phyloP scores from a whole-genome alignment of 805 yeast species.

The Torulaspora indica region DNA sequence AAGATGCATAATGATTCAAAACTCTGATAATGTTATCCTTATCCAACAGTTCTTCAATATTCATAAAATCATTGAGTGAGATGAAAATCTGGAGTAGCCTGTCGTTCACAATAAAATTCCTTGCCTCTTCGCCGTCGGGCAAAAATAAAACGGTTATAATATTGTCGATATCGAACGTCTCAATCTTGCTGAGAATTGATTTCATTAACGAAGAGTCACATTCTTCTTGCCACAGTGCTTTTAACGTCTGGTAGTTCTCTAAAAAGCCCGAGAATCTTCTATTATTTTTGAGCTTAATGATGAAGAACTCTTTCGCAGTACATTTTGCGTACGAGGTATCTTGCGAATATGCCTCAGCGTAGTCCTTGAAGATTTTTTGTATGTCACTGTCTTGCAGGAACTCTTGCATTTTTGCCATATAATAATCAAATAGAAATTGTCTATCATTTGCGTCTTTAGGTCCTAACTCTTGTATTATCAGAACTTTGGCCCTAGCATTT shows the following conservation, averaged over 20 bases:
- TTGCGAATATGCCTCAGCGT: conserved; percentile 20
- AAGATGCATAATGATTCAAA: conserved; percentile 18
- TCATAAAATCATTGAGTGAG: conserved; percentile 27
- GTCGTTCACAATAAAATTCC: conserved; percentile 4
- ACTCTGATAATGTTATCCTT: conserved; percentile 17
- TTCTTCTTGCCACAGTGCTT: conserved; percentile 8
- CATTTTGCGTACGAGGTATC: conserved; percentile 28
- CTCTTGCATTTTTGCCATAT: conserved; percentile 24
- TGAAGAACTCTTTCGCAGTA: conserved; percentile 18
- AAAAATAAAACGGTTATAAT: conserved; percentile 17
- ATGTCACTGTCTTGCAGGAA: conserved; percentile 16
- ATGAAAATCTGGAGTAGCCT: conserved; percentile 18
- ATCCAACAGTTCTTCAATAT: conserved; percentile 19
- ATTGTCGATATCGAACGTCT: conserved; percentile 21
- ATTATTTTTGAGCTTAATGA: conserved; percentile 18
- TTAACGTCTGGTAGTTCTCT: conserved; percentile 7
- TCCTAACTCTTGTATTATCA: conserved; percentile 26
- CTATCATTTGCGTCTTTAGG: conserved; percentile 20
- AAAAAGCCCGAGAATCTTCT: conserved; percentile 11
- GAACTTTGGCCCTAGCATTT: conserved; percentile 21
- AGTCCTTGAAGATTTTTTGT: conserved; percentile 18
- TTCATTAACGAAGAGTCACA: conserved; percentile 5
- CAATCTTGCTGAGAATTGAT: conserved; percentile 8
- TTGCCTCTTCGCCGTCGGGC: conserved; percentile 6
- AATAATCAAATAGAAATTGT: conserved; percentile 26